Evolutionary conservation across 345 rosid genomes (phyloP).

Genomic region (Noccaea caerulescens): DNA sequence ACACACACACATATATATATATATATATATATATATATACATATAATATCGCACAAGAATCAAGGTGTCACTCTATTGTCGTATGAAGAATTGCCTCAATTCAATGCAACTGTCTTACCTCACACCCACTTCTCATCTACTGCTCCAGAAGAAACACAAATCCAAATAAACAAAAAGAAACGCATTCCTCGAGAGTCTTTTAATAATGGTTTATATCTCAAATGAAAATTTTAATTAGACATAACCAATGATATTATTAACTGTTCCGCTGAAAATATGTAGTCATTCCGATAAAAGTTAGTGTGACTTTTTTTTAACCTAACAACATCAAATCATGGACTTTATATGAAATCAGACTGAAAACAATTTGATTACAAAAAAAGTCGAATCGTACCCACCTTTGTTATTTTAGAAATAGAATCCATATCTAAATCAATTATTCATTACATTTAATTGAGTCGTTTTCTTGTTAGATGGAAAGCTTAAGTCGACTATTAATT

Average conservation of each 20-base stretch:
- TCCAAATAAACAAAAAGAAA: conserved; percentile 20
- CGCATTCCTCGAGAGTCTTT: conserved; percentile 25
- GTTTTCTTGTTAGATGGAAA: conserved; percentile 34
- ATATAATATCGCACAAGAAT: conserved; percentile 27
- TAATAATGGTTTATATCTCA: conserved; percentile 5
- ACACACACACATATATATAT: neutral
- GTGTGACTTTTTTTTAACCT: neutral
- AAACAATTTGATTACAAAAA: neutral
- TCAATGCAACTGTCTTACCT: conserved; percentile 44
- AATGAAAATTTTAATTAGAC: neutral
- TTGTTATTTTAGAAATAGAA: neutral
- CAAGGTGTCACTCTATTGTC: conserved; percentile 39
- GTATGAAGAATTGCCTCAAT: conserved; percentile 40
- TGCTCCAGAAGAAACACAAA: conserved; percentile 5
- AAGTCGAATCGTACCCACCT: neutral
- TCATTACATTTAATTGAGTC: conserved; percentile 26
- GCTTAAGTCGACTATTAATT: conserved; percentile 28
- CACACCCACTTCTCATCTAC: conserved; percentile 43
- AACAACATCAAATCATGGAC: neutral
- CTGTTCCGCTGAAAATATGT: neutral
- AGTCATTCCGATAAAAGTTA: neutral
- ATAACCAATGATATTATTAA: neutral
- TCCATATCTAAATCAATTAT: neutral
- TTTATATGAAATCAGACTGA: neutral
- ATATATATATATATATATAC: too few relatives aligned